A percentile compares a stretch with the other conserved stretches of the same genome.
phyloP scores from a whole-genome alignment of 2,329 filamentous ascomycete genomes.

The Thielaviopsis cerberus region DNA sequence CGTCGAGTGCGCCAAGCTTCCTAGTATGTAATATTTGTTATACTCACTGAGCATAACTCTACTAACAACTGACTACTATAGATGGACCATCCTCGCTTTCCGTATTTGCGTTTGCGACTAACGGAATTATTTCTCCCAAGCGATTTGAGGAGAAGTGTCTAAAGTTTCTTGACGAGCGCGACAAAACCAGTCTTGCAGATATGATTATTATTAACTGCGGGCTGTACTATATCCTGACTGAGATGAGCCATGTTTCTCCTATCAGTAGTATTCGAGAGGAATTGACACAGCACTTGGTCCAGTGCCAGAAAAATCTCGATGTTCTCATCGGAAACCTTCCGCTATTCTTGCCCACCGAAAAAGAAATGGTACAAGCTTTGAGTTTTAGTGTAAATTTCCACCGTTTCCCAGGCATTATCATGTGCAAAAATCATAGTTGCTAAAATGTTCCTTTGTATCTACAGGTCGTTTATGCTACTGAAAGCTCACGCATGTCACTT shows the following conservation, averaged over 20 bases:
- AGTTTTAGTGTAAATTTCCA: slow-evolving; percentile 39
- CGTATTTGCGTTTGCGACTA: neutral
- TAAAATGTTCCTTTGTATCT: slow-evolving; percentile 7
- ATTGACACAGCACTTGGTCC: slow-evolving; percentile 21
- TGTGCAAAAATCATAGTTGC: neutral
- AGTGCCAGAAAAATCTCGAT: slow-evolving; percentile 31
- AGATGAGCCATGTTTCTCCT: slow-evolving; percentile 20
- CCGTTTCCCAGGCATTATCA: too few relatives aligned
- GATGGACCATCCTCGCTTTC: neutral
- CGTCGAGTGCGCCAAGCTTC: neutral
- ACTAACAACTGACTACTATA: neutral
- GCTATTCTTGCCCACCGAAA: slow-evolving; percentile 35
- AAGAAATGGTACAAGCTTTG: slow-evolving; percentile 38
- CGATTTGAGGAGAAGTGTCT: slow-evolving; percentile 1
- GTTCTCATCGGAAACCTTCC: slow-evolving; percentile 32
- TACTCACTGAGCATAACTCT: neutral
- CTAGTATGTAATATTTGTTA: neutral
- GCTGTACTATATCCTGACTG: slow-evolving; percentile 31
- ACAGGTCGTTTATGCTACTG: slow-evolving; percentile 42
- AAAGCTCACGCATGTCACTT: slow-evolving; percentile 41
- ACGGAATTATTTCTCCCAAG: neutral
- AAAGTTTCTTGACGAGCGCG: slow-evolving; percentile 13
- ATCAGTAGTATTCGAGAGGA: slow-evolving; percentile 15
- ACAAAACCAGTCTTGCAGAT: slow-evolving; percentile 29
- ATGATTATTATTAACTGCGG: slow-evolving; percentile 33